Percentiles rank a stretch among this genome's conserved stretches.
Conservation (phyloP, 140 eudicot genomes). For the Ambrosia hybrid region DNA sequence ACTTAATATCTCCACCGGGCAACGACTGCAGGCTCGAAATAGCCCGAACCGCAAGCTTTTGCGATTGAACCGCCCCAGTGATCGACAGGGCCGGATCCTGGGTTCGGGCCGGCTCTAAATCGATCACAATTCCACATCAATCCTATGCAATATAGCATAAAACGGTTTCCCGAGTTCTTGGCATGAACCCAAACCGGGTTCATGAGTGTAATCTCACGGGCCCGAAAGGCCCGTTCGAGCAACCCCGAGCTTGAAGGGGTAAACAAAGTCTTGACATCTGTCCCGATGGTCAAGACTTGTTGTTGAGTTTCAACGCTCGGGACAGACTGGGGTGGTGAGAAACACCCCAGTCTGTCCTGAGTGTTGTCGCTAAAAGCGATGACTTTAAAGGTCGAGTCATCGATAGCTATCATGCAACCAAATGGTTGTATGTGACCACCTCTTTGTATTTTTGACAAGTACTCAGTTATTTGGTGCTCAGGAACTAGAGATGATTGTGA, state of each 20-base stretch:
- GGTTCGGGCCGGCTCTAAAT: constrained; percentile 75
- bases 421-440: constrained; percentile 91
- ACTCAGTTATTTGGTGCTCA: constrained; percentile 71
- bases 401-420: constrained; percentile 80
- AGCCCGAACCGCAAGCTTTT: constrained; percentile 80
- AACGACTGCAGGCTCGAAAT: constrained; percentile 75
- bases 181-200: constrained; percentile 88
- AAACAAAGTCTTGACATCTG: constrained; percentile 67
- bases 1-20: constrained; percentile 70
- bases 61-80: constrained; percentile 88
- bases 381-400: constrained; percentile 49
- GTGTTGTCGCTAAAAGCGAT: constrained; percentile 84
- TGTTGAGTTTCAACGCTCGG: constrained; percentile 49
- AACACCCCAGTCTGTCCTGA: constrained; percentile 50
- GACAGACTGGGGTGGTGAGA: constrained; percentile 61
- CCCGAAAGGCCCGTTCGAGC: constrained; percentile 66
- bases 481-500: constrained; percentile 42
- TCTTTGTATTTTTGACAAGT: constrained; percentile 73
- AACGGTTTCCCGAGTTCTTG: constrained; percentile 68
- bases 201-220: constrained; percentile 57
- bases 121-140: constrained; percentile 85
- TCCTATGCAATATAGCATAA: constrained; percentile 83
- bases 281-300: constrained; percentile 52
- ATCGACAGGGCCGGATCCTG: constrained; percentile 83
- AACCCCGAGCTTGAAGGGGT: constrained; percentile 50